Evolutionary conservation across 2,329 filamentous ascomycete genomes (phyloP), one percentile per base, ranked within the genome.

Genomic region (Phaeosphaeriaceae sp.): DNA sequence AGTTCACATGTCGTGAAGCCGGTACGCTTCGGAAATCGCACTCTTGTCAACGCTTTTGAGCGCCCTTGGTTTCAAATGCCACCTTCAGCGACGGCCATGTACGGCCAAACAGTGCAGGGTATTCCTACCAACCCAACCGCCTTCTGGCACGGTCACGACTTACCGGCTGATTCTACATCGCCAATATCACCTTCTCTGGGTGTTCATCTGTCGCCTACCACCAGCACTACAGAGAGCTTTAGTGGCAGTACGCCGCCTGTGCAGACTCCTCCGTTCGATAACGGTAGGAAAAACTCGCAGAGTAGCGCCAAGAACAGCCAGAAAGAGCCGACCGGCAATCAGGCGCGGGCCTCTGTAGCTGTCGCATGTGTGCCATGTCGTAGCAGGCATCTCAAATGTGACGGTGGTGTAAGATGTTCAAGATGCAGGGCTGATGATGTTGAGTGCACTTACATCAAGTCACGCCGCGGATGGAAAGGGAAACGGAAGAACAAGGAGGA

Each of bases 351-450:
- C 4, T 72, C 72, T 32, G 70, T 75, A 33, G 66, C 73, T 15
- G 68, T 74, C 53, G 81, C 81, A 12, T 83, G 81, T 60, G 75
- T 81, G 8, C 76, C 77, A 21, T 83, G 81, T 50, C 75, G 81
- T 16, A 77, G 71, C 17, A 71, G 79, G 28, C 81, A 83, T 61
- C 63, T 82, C 29, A 82, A 81, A 57, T 83, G 81, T 60, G 79
- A 82, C 58, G 80, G 77, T 11, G 74, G 74, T 23, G 73, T 76
- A 13, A 79, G 80, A 4, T 74, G 72, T 39, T 82, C 80, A 35
- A 71, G 80, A 45, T 83, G 81, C 56, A 56, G 59, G 20, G 65
- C 71, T 8, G 74, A 78, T 35, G 70, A 70, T 7, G 75, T 76
- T 20, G 68, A 76, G 2, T 83, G 81, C 50, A 71, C 74, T 17